A percentile compares a stretch with the other conserved stretches of the same genome.
phyloP scores from a whole-genome alignment of 208 protist genomes.

The Angomonas ambiguus region DNA sequence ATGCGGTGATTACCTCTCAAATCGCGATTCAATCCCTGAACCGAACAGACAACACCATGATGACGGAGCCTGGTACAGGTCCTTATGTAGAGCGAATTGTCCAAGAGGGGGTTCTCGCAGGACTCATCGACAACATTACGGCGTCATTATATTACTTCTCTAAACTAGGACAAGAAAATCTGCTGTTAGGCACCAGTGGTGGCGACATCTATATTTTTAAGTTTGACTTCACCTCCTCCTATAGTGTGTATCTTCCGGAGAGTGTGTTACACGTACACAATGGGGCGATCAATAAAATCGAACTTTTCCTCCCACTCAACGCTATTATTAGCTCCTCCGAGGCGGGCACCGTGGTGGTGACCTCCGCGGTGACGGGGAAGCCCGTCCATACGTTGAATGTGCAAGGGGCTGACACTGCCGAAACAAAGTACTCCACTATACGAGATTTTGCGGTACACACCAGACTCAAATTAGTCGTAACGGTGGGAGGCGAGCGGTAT shows the following conservation, averaged over 20 bases:
- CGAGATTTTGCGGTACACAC: conserved; percentile 59
- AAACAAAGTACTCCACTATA: conserved; percentile 42
- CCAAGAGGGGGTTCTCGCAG: conserved; percentile 54
- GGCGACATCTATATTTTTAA: conserved; percentile 66
- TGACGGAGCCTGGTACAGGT: conserved; percentile 38
- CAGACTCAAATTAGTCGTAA: conserved; percentile 61
- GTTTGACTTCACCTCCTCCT: conserved; percentile 22
- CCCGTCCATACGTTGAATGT: conserved; percentile 38
- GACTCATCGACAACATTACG: conserved; percentile 55
- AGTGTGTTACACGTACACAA: conserved; percentile 39
- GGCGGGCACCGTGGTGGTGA: conserved; percentile 63
- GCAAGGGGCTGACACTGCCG: background rate
- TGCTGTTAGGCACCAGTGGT: conserved; percentile 55
- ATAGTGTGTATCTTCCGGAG: conserved; percentile 33
- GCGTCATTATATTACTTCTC: conserved; percentile 55
- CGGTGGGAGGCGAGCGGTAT: conserved; percentile 64
- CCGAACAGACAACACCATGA: conserved; percentile 25
- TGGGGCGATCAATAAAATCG: conserved; percentile 64
- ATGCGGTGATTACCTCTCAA: conserved; percentile 27
- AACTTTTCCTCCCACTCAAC: conserved; percentile 44
- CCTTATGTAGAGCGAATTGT: conserved; percentile 54
- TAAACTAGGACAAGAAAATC: conserved; percentile 49
- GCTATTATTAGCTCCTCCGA: conserved; percentile 62
- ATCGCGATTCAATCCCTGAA: conserved; percentile 32
- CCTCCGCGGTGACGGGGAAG: conserved; percentile 53